Base-by-base conservation (phyloP, 768 basidiomycete species). In the Auriscalpium microsporum region DNA sequence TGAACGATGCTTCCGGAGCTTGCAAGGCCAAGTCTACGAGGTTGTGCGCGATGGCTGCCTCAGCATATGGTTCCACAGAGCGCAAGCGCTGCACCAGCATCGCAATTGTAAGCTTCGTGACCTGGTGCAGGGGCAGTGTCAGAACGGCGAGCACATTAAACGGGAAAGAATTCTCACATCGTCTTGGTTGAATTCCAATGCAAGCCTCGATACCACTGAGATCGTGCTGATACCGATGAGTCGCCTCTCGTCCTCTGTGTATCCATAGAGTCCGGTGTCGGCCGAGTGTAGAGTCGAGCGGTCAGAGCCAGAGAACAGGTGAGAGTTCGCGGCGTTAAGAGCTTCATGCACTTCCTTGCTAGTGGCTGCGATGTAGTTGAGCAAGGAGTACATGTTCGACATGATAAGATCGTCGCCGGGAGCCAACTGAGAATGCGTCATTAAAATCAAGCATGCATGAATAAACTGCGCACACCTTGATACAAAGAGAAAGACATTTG, bases 351-450 rank as follows among this genome's bases (percentile, higher is more conserved):
- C 78, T 48, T 89, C 88, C 65, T 87, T 89, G 73, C 84, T 86
- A 2, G 90, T 84, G 4, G 88, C 83, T 1, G 90, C 83, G 56
- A 97, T 86, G 67, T 90, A 88, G 67, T 98, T 97, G 57, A 98
- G 77, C 11, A 98, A 79, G 5, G 95, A 96, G 68, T 98, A 97
- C 84, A 97, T 87, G 62, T 94, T 91, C 4, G 94, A 97, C 81
- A 94, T 86, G 66, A 90, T 79, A 38, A 93, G 78, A 65, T 94
- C 93, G 60, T 93, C 89, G 45, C 89, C 90, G 14, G 89, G 86
- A 14, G 89, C 84, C 40, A 91, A 74, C 90, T 93, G 57, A 40
- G 45, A 42, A 6, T 52, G 38, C 10, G 58, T 50, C 21, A 55
- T 60, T 48, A 61, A 33, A 13, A 1, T 45, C 23, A 45, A 34